Conservation (phyloP, 345 rosid genomes). For the Kernera saxatilis region DNA sequence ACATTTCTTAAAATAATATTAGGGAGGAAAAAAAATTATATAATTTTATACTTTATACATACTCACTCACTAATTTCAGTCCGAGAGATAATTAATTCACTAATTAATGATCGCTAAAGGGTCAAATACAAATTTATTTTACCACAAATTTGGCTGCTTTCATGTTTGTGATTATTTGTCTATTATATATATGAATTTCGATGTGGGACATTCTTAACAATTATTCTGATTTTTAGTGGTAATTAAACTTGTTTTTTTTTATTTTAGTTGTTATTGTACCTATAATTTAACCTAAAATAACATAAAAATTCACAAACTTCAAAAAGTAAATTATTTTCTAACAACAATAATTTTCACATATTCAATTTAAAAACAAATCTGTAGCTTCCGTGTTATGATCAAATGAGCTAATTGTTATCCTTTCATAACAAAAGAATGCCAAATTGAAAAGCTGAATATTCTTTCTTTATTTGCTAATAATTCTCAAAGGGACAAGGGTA, state of each 20-base stretch:
- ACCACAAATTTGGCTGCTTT: not conserved
- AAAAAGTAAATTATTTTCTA: not conserved
- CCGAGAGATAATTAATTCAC: not conserved
- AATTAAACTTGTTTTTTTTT: not conserved
- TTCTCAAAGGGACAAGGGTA: conserved; percentile 15
- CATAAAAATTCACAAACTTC: not conserved
- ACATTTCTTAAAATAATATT: not conserved
- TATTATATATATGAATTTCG: too few species aligned
- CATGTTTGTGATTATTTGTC: not conserved
- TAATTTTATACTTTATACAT: not conserved
- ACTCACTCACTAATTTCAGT: not conserved
- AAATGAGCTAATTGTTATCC: not conserved
- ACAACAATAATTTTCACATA: not conserved
- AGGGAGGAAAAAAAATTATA: not conserved
- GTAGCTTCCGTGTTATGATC: not conserved
- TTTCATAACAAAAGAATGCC: conserved; percentile 5
- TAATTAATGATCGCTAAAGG: not conserved
- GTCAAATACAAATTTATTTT: not conserved
- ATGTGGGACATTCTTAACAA: too few species aligned
- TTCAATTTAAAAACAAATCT: not conserved
- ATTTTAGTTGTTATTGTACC: not conserved
- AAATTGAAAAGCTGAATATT: conserved; percentile 25
- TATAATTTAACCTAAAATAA: not conserved
- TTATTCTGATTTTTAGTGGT: not conserved
- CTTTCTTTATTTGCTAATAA: not conserved